A percentile compares a stretch with the other conserved stretches of the same genome.
phyloP scores from a whole-genome alignment of 2,329 filamentous ascomycete genomes.

The Thelonectria rubi region DNA sequence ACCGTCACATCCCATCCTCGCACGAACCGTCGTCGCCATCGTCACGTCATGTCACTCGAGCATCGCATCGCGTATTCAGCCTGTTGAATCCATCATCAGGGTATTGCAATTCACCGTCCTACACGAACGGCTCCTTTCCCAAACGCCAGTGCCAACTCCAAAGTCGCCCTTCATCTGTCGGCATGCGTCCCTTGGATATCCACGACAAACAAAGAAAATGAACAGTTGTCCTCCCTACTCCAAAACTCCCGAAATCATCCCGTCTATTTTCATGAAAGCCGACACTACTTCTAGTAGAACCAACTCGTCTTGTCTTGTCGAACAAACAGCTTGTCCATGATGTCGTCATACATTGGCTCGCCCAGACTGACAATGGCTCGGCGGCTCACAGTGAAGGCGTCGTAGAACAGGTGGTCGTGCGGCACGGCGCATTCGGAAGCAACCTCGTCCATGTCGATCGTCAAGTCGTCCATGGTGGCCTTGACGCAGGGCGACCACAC shows the following conservation, averaged over 20 bases:
- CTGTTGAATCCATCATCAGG: conserved; percentile 2
- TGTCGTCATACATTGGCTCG: conserved; percentile 27
- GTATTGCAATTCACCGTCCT: not conserved
- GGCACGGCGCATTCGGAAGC: conserved; percentile 51
- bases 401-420: conserved; percentile 61
- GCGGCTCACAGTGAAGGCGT: conserved; percentile 56
- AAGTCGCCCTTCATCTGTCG: not conserved
- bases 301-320: conserved; percentile 27
- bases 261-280: not conserved
- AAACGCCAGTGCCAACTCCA: conserved; percentile 9
- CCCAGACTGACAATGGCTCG: conserved; percentile 42
- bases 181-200: conserved; percentile 8
- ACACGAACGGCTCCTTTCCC: not conserved
- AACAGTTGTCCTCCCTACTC: conserved; percentile 50
- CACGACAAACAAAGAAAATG: not conserved
- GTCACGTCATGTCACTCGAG: not conserved
- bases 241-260: conserved; percentile 45
- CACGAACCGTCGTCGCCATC: too few relatives aligned
- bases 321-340: conserved; percentile 40
- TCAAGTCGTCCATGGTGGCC: conserved; percentile 25
- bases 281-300: conserved; percentile 20
- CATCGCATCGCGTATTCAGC: not conserved
- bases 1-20: too few relatives aligned
- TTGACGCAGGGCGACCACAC: conserved; percentile 55
- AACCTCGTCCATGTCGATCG: conserved; percentile 24